Percentiles rank a stretch among this genome's conserved stretches.
These are phyloP conservation scores for Ilex asprella DNA, from an alignment of 257 asterid genomes.

Conservation along the genomic window DNA sequence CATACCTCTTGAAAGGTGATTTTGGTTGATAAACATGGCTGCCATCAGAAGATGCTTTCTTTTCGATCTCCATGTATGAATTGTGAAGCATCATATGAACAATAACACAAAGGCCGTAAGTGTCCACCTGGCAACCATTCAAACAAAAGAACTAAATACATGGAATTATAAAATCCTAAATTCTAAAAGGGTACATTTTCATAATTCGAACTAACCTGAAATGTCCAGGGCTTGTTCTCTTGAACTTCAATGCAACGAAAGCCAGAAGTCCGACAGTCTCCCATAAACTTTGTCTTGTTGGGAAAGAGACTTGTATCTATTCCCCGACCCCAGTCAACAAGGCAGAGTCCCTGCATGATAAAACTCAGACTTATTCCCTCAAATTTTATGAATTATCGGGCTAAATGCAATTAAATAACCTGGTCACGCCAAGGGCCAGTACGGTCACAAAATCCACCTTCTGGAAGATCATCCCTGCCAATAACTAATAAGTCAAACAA, in stretches of 20 bases:
- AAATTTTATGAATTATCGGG: slow-evolving; percentile 4
- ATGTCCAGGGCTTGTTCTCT: slow-evolving; percentile 85
- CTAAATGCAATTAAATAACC: slow-evolving; percentile 33
- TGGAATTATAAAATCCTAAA: background rate
- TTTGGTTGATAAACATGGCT: slow-evolving; percentile 58
- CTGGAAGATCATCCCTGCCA: slow-evolving; percentile 65
- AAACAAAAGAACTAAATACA: background rate
- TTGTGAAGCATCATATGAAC: slow-evolving; percentile 87
- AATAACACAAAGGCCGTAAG: slow-evolving; percentile 76
- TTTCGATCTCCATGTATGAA: slow-evolving; percentile 74
- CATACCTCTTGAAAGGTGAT: slow-evolving; percentile 62
- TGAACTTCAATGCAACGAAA: slow-evolving; percentile 95
- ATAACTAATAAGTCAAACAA: slow-evolving; percentile 3
- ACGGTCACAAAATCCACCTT: slow-evolving; percentile 35
- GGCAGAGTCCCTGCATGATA: slow-evolving; percentile 78
- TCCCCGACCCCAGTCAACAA: slow-evolving; percentile 98
- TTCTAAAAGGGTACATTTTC: background rate
- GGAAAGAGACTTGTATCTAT: slow-evolving; percentile 76
- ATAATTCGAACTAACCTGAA: slow-evolving; percentile 43
- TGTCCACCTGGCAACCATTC: slow-evolving; percentile 51
- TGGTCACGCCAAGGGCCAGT: slow-evolving; percentile 82
- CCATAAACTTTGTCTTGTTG: slow-evolving; percentile 51
- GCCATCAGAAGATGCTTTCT: slow-evolving; percentile 41
- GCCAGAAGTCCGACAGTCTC: slow-evolving; percentile 90
- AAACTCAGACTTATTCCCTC: slow-evolving; percentile 11